phyloP scores from a whole-genome alignment of 176 grass and related monocot genomes.

The Aechmea fasciata region DNA sequence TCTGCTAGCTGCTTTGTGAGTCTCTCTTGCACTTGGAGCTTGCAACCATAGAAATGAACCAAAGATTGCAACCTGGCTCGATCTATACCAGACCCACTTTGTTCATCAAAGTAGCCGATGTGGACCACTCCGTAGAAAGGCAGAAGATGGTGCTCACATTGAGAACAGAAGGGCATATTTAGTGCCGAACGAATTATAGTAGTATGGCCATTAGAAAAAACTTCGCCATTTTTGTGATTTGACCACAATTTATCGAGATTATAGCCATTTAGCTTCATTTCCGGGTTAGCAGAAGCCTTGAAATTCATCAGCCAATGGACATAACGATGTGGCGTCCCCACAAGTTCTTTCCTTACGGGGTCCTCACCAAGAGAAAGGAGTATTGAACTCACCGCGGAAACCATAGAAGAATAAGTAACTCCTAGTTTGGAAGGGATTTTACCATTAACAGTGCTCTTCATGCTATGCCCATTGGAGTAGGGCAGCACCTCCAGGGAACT shows the following conservation, averaged over 20 bases:
- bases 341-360: slow-evolving; percentile 66
- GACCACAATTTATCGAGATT: slow-evolving; percentile 19
- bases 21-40: slow-evolving; percentile 96
- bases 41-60: slow-evolving; percentile 80
- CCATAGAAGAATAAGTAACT: slow-evolving; percentile 43
- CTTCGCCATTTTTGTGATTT: slow-evolving; percentile 16
- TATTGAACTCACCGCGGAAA: slow-evolving; percentile 57
- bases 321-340: slow-evolving; percentile 59
- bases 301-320: slow-evolving; percentile 87
- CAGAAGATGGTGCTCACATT: slow-evolving; percentile 90
- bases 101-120: slow-evolving; percentile 42
- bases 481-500: slow-evolving; percentile 29
- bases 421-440: slow-evolving; percentile 17
- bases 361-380: slow-evolving; percentile 71
- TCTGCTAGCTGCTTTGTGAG: slow-evolving; percentile 97
- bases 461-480: slow-evolving; percentile 31
- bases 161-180: slow-evolving; percentile 75
- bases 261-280: slow-evolving; percentile 41
- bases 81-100: slow-evolving; percentile 32
- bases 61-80: slow-evolving; percentile 50
- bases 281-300: slow-evolving; percentile 41
- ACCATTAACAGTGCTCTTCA: slow-evolving; percentile 27
- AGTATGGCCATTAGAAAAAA: slow-evolving; percentile 21
- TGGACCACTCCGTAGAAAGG: slow-evolving; percentile 91
- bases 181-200: slow-evolving; percentile 40